Evolutionary conservation across 139 green algal species (phyloP).

Genomic region (Chlorella sorokiniana): DNA sequence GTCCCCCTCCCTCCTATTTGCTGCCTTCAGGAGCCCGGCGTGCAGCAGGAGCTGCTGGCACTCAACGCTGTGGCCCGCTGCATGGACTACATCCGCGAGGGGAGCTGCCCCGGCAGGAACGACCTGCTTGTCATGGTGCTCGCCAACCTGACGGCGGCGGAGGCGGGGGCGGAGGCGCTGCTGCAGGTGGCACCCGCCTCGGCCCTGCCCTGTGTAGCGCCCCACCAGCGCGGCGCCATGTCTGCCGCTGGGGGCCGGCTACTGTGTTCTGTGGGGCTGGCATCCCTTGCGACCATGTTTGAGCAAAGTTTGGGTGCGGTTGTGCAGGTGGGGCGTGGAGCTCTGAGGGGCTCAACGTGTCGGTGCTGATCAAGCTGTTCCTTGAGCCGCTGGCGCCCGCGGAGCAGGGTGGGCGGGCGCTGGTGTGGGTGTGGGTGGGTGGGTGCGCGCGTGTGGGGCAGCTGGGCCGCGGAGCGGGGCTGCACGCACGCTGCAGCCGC

Average conservation of each 20-base stretch:
- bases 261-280: too few species aligned
- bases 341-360: slow-evolving; percentile 67
- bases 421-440: not conserved
- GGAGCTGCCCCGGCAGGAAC: slow-evolving; percentile 38
- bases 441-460: too few species aligned
- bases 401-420: not conserved
- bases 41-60: slow-evolving; percentile 54
- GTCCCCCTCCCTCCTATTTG: not conserved
- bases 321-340: slow-evolving; percentile 25
- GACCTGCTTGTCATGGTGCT: slow-evolving; percentile 78
- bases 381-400: slow-evolving; percentile 21
- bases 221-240: too few species aligned
- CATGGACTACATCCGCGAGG: slow-evolving; percentile 72
- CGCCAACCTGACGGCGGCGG: slow-evolving; percentile 75
- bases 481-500: too few species aligned
- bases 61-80: slow-evolving; percentile 41
- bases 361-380: slow-evolving; percentile 70
- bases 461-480: too few species aligned
- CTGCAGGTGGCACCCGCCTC: slow-evolving; percentile 57
- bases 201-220: not conserved
- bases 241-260: too few species aligned
- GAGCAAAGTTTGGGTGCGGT: too few species aligned
- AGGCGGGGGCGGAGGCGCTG: slow-evolving; percentile 61
- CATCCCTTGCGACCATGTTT: too few species aligned
- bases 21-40: slow-evolving; percentile 32